Evolutionary conservation across 2,329 filamentous ascomycete species (phyloP).

Genomic region (Fusarium floridanum): DNA sequence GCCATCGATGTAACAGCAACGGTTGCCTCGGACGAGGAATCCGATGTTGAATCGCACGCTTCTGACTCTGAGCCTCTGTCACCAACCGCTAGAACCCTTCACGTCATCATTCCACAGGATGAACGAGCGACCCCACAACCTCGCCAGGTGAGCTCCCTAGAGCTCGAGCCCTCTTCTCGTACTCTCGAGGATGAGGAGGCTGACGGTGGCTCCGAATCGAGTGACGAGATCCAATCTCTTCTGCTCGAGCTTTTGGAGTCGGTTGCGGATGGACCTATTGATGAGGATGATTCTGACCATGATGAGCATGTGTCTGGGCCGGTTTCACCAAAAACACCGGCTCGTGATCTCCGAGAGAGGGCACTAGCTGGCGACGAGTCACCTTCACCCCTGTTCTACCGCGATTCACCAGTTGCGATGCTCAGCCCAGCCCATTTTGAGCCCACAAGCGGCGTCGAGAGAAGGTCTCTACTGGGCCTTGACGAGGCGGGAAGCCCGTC

Average conservation of each 20-base stretch:
- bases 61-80: conserved; percentile 15
- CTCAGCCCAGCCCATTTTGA: neutral
- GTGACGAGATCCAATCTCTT: conserved; percentile 1
- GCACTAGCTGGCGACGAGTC: neutral
- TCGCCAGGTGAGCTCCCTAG: neutral
- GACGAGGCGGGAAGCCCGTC: neutral
- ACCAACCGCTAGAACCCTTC: neutral
- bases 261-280: neutral
- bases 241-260: conserved; percentile 5
- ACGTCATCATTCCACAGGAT: neutral
- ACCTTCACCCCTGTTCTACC: neutral
- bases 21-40: neutral
- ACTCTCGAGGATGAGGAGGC: neutral
- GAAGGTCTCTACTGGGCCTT: neutral
- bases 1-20: neutral
- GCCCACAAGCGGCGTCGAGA: neutral
- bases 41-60: conserved; percentile 5
- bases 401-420: neutral
- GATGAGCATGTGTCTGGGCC: conserved; percentile 8
- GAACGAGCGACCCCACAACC: neutral
- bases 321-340: conserved; percentile 5
- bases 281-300: neutral
- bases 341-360: conserved; percentile 1
- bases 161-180: conserved; percentile 7
- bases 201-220: conserved; percentile 7